Conservation (phyloP, 2,329 filamentous ascomycete species). For the Phialemonium atrogriseum region DNA sequence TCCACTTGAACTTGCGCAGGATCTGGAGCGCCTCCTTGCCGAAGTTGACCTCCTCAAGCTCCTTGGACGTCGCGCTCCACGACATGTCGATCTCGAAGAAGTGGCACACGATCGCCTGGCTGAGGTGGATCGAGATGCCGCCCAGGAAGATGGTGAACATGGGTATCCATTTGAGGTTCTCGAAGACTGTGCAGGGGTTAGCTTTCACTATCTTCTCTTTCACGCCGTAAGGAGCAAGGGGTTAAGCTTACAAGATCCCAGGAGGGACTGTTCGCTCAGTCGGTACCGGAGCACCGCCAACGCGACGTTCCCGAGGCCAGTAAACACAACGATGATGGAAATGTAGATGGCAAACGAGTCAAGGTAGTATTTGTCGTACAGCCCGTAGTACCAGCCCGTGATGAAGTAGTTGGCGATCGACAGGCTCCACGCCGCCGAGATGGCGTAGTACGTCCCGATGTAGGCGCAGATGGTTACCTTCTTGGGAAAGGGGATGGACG, state of each 20-base stretch:
- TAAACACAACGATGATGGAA: constrained; percentile 57
- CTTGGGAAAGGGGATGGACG: constrained; percentile 40
- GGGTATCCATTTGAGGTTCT: constrained; percentile 54
- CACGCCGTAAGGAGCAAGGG: too few species aligned
- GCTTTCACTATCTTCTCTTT: too few species aligned
- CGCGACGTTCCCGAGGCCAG: constrained; percentile 49
- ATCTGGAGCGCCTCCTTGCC: constrained; percentile 47
- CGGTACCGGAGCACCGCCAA: constrained; percentile 57
- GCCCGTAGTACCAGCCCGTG: constrained; percentile 61
- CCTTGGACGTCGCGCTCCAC: constrained; percentile 52
- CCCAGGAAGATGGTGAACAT: constrained; percentile 31
- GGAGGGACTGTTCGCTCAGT: constrained; percentile 42
- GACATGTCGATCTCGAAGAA: constrained; percentile 34
- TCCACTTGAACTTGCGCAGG: constrained; percentile 47
- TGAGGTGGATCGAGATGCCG: constrained; percentile 33
- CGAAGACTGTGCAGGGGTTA: constrained; percentile 24
- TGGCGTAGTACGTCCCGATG: constrained; percentile 21
- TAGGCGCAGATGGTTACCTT: constrained; percentile 42
- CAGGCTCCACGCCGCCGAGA: constrained; percentile 16
- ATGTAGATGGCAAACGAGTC: constrained; percentile 58
- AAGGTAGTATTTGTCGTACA: constrained; percentile 59
- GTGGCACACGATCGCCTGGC: constrained; percentile 31
- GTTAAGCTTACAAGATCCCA: constrained; percentile 20
- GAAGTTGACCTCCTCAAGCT: constrained; percentile 47
- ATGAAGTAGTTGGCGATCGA: constrained; percentile 19